Evolutionary conservation across 1,284 basidiomycete genomes (phyloP), one percentile per base, ranked within the genome.

Genomic region (Kalmanozyma brasiliensis): DNA sequence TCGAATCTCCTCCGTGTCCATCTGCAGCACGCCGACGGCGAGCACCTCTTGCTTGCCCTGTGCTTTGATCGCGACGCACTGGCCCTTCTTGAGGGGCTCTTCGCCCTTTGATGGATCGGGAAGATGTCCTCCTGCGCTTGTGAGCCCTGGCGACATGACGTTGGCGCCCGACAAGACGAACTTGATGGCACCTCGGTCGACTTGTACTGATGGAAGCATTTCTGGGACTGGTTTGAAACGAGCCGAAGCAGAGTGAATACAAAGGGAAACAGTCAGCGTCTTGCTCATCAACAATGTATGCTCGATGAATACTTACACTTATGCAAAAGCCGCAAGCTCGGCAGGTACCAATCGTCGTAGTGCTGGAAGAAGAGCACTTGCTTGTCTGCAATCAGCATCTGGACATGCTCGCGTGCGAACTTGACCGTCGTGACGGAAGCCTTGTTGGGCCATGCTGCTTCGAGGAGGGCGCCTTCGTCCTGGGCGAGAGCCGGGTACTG

Each of bases 391-490:
- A 93, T 91, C 83, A 92, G 93, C 81, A 99, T 91, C 51, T 92
- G 93, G 74, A 98, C 87, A 82, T 96, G 92, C 72, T 98, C 95
- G 88, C 91, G 91, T 85, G 94, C 97, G 46, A 79, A 82, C 86
- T 98, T 98, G 63, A 94, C 91, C 74, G 91, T 89, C 8, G 91
- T 90, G 42, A 98, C 85, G 1, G 89, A 86, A 84, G 98, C 94
- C 86, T 98, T 98, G 89, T 98, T 99, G 13, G 94, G 93, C 96
- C 96, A 98, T 56, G 98, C 88, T 75, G 88, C 87, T 81, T 99
- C 96, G 20, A 99, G 85, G 17, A 87, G 79, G 1, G 77, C 82
- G 2, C 88, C 88, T 67, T 91, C 91, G 37, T 82, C 73, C 19
- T 74, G 65, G 5, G 68, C 78, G 4, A 78, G 52, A 14, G 76